Evolutionary conservation across 805 yeast genomes (phyloP), one percentile per base, ranked within the genome.

Genomic region (Hanseniaspora valbyensis): DNA sequence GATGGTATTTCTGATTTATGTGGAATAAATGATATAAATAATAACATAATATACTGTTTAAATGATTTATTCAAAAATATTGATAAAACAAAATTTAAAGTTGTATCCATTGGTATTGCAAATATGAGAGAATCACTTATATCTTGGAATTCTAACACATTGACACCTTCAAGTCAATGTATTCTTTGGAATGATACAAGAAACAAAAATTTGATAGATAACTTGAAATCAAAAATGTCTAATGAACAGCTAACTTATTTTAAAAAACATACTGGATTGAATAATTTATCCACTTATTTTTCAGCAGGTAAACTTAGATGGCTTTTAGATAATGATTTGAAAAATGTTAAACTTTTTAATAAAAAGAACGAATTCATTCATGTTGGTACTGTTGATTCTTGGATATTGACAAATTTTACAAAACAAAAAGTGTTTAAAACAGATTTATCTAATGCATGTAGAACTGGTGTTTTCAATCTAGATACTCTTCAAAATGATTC

Each of bases 101-200:
- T 89, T 53, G 76, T 71, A 53, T 79, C 85, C 42, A 74, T 89
- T 57, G 97, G 97, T 24, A 77, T 89, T 57, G 92, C 96, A 48
- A 90, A 88, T 67, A 94, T 90, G 92, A 77, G 97, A 63, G 97
- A 89, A 68, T 89, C 97, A 39, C 82, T 95, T 26, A 74, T 83
- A 49, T 80, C 89, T 44, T 89, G 96, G 96, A 81, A 87, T 52
- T 75, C 79, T 56, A 71, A 71, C 49, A 87, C 96, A 2, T 96
- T 96, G 37, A 69, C 70, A 56, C 94, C 95, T 3, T 75, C 87
- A 50, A 75, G 81, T 61, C 81, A 84, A 63, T 69, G 96, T 60
- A 86, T 89, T 64, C 95, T 89, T 33, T 89, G 97, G 97, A 85
- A 90, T 55, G 97, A 89, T 68, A 84, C 95, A 37, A 76, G 97